Evolutionary conservation across 2,329 filamentous ascomycete genomes (phyloP).

Genomic region (Hymenoscyphus linearis): DNA sequence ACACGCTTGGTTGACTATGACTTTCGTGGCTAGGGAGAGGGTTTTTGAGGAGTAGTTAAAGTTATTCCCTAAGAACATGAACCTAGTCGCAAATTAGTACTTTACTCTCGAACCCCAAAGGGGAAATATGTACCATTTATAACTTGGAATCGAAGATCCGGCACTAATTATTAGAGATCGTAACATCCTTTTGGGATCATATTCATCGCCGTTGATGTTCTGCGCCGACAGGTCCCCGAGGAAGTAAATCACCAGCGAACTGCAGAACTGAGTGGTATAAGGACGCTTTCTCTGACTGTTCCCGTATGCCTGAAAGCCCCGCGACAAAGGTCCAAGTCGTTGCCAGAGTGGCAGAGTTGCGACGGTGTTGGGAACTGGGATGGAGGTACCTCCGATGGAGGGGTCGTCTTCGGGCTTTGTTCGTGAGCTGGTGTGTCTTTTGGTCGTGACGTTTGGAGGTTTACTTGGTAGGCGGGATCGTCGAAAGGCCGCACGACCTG

Average conservation of each 20-base stretch:
- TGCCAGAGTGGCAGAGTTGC: constrained; percentile 44
- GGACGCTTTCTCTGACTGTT: constrained; percentile 67
- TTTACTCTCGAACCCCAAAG: not conserved
- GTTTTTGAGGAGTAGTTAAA: constrained; percentile 79
- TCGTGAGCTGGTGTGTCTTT: constrained; percentile 11
- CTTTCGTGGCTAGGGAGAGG: constrained; percentile 69
- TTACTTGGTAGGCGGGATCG: constrained; percentile 18
- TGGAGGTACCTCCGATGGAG: constrained; percentile 28
- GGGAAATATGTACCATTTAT: constrained; percentile 60
- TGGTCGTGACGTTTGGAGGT: constrained; percentile 18
- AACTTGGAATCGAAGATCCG: constrained; percentile 68
- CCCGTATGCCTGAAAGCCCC: constrained; percentile 55
- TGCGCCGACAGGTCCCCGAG: constrained; percentile 75
- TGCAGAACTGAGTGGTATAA: constrained; percentile 73
- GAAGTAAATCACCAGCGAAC: constrained; percentile 72
- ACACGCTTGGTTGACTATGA: constrained; percentile 69
- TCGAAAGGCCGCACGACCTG: constrained; percentile 19
- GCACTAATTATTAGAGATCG: constrained; percentile 71
- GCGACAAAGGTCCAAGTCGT: constrained; percentile 52
- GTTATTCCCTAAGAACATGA: constrained; percentile 69
- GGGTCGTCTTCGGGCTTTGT: constrained; percentile 18
- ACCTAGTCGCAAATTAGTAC: constrained; percentile 43
- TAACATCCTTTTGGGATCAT: constrained; percentile 64
- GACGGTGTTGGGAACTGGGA: constrained; percentile 41
- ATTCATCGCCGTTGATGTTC: constrained; percentile 54